phyloP scores from a whole-genome alignment of 2,329 filamentous ascomycete genomes.

The Ophiostoma triangulosporum region DNA sequence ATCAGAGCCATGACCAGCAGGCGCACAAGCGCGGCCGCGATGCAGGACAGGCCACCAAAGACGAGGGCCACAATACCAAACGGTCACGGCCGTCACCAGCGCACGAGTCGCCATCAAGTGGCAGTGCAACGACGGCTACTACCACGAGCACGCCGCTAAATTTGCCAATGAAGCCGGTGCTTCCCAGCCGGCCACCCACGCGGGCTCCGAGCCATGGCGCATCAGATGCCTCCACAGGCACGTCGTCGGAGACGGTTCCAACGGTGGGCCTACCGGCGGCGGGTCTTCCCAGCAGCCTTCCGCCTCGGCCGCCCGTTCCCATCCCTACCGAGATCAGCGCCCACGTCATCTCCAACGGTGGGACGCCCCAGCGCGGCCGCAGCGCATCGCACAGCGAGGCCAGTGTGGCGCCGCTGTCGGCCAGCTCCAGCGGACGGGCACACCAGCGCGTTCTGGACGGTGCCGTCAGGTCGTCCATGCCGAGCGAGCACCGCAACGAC shows the following conservation, averaged over 20 bases:
- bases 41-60: not conserved
- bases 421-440: not conserved
- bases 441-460: not conserved
- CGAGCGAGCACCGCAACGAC: not conserved
- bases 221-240: not conserved
- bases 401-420: not conserved
- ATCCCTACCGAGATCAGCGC: slow-evolving; percentile 1
- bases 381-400: not conserved
- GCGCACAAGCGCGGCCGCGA: slow-evolving; percentile 9
- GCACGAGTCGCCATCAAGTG: slow-evolving; percentile 1
- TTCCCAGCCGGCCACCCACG: not conserved
- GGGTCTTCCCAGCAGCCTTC: slow-evolving; percentile 3
- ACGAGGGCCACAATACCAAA: slow-evolving; percentile 8
- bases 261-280: not conserved
- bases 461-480: not conserved
- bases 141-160: not conserved
- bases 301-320: slow-evolving; percentile 2
- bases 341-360: not conserved
- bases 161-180: not conserved
- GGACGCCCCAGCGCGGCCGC: not conserved
- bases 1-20: not conserved
- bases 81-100: slow-evolving; percentile 6
- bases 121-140: not conserved
- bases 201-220: not conserved
- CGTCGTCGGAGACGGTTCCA: too few relatives aligned